These are phyloP conservation scores for Mucor indicus DNA, from an alignment of 371 early-diverging fungal genomes.

Conservation along the genomic window DNA sequence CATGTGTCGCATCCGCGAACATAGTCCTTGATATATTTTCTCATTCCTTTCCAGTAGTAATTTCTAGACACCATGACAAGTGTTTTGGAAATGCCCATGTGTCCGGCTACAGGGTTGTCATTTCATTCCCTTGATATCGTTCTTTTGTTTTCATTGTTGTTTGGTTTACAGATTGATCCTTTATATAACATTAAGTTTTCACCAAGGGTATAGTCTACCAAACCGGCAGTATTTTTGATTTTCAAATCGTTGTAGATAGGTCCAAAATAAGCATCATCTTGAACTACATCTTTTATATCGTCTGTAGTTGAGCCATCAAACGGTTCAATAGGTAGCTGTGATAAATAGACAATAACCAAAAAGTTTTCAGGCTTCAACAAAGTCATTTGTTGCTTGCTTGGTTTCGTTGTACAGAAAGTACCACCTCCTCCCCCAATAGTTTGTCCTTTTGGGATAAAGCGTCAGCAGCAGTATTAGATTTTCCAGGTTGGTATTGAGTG, in stretches of 20 bases:
- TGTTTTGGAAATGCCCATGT: constrained; percentile 46
- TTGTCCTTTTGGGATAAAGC: constrained; percentile 34
- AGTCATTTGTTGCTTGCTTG: neutral
- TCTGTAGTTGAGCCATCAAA: neutral
- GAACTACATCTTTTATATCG: neutral
- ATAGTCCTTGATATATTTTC: constrained; percentile 29
- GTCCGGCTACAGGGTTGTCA: constrained; percentile 41
- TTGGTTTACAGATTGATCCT: neutral
- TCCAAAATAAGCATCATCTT: neutral
- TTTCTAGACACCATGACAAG: constrained; percentile 23
- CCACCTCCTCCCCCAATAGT: neutral
- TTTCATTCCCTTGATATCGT: constrained; percentile 14
- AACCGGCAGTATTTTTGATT: neutral
- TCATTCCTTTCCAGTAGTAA: constrained; percentile 47
- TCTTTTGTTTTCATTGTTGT: neutral
- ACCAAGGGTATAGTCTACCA: neutral
- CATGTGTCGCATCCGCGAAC: constrained; percentile 43
- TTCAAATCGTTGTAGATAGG: neutral
- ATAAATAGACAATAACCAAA: neutral
- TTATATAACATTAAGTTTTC: neutral
- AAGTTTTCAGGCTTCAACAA: neutral
- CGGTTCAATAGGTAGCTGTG: neutral
- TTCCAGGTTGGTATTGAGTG: constrained; percentile 38
- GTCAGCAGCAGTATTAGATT: constrained; percentile 34
- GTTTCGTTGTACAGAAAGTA: too few relatives aligned